A percentile compares a stretch with the other conserved stretches of the same genome.
Evolutionary conservation across 129 eudicot species (phyloP).

Genomic region (Artemisia annua): DNA sequence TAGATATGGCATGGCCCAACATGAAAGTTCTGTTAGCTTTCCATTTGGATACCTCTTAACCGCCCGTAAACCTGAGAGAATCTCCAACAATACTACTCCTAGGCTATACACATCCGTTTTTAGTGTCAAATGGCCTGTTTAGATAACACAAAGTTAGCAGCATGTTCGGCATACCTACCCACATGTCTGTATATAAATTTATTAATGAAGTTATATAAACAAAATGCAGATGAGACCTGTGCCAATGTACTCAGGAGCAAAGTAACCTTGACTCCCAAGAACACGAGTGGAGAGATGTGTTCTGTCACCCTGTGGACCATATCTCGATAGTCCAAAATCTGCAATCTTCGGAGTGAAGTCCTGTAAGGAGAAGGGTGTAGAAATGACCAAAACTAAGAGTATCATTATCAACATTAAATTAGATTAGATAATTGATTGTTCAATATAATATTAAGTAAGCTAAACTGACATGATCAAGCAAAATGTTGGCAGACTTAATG

Average conservation of each 20-base stretch:
- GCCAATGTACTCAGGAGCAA: slow-evolving; percentile 53
- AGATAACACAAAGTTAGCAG: neutral
- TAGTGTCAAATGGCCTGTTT: slow-evolving; percentile 49
- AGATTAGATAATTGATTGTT: too few species aligned
- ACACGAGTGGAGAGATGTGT: slow-evolving; percentile 41
- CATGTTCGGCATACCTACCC: neutral
- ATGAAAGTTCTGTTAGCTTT: slow-evolving; percentile 31
- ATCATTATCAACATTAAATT: too few species aligned
- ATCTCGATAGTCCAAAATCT: slow-evolving; percentile 50
- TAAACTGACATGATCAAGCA: slow-evolving; percentile 39
- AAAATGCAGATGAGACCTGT: slow-evolving; percentile 29
- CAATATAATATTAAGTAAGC: neutral
- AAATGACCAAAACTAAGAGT: neutral
- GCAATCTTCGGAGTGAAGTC: slow-evolving; percentile 50
- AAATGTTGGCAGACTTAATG: slow-evolving; percentile 49
- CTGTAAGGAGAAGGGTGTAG: slow-evolving; percentile 7
- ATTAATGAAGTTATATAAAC: neutral
- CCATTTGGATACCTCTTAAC: slow-evolving; percentile 38
- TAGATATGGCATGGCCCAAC: slow-evolving; percentile 48
- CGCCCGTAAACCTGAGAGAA: slow-evolving; percentile 42
- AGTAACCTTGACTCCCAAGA: slow-evolving; percentile 47
- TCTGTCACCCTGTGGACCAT: slow-evolving; percentile 47
- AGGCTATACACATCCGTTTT: slow-evolving; percentile 52
- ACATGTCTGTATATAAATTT: too few species aligned
- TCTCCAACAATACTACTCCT: slow-evolving; percentile 51